Evolutionary conservation across 2,329 filamentous ascomycete genomes (phyloP).

Genomic region (Dryadomyces quercus-mongolicae): DNA sequence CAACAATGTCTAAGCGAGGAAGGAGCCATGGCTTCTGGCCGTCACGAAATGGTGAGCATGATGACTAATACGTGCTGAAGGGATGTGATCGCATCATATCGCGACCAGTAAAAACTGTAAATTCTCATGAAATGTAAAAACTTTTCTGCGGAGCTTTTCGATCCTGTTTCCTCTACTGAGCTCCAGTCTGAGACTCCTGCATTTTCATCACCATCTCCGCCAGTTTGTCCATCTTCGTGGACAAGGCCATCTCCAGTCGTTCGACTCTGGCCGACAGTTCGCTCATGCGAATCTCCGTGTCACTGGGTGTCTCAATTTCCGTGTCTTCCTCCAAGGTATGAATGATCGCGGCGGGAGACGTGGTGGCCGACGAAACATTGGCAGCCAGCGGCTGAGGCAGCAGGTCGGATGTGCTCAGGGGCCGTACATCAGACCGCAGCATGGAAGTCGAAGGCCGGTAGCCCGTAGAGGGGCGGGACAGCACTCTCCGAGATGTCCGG

Average conservation of each 20-base stretch:
- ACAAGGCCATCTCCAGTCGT: conserved; percentile 28
- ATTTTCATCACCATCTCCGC: conserved; percentile 39
- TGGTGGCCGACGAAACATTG: neutral
- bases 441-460: conserved; percentile 4
- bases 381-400: neutral
- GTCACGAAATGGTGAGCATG: too few relatives aligned
- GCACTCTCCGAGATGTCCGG: conserved; percentile 5
- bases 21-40: too few relatives aligned
- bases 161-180: neutral
- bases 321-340: conserved; percentile 9
- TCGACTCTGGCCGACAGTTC: conserved; percentile 48
- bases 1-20: too few relatives aligned
- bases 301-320: conserved; percentile 11
- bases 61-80: too few relatives aligned
- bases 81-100: too few relatives aligned
- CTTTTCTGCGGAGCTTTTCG: neutral
- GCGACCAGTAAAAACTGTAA: neutral
- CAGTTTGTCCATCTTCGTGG: conserved; percentile 45
- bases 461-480: conserved; percentile 3
- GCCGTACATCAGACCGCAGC: conserved; percentile 1
- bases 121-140: neutral
- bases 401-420: conserved; percentile 7
- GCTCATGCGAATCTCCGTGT: conserved; percentile 30
- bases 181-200: neutral
- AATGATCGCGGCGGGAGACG: neutral